A percentile compares a stretch with the other conserved stretches of the same genome.
phyloP scores from a whole-genome alignment of 2,329 filamentous ascomycete species.

The Colletotrichum tropicale region DNA sequence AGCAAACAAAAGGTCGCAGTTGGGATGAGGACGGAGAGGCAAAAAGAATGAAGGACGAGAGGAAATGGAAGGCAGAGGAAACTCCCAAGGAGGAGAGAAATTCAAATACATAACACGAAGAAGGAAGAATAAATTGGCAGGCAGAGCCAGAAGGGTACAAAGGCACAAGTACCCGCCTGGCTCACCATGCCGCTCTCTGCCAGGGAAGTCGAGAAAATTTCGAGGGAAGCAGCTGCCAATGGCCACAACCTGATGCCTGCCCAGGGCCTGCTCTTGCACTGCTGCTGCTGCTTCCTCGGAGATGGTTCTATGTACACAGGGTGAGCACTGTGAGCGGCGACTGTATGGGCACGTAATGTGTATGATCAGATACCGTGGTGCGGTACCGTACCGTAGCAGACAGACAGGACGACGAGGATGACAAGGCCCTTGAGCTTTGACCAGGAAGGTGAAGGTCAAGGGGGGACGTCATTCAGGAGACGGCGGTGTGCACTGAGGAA shows the following conservation, averaged over 20 bases:
- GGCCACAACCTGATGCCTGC: not conserved
- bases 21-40: conserved; percentile 13
- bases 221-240: not conserved
- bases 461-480: not conserved
- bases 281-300: not conserved
- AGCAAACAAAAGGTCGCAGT: not conserved
- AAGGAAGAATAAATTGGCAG: conserved; percentile 20
- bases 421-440: not conserved
- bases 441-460: not conserved
- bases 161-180: not conserved
- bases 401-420: not conserved
- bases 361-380: not conserved
- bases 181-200: not conserved
- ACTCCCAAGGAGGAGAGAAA: conserved; percentile 2
- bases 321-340: conserved; percentile 4
- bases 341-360: not conserved
- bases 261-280: not conserved
- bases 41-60: conserved; percentile 14
- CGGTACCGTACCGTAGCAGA: not conserved
- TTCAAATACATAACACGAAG: not conserved
- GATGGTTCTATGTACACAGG: conserved; percentile 1
- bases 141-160: not conserved
- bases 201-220: conserved; percentile 9
- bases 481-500: conserved; percentile 12
- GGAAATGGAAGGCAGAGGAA: not conserved